phyloP scores from a whole-genome alignment of 331 rosid species.

The Cydonia oblonga region DNA sequence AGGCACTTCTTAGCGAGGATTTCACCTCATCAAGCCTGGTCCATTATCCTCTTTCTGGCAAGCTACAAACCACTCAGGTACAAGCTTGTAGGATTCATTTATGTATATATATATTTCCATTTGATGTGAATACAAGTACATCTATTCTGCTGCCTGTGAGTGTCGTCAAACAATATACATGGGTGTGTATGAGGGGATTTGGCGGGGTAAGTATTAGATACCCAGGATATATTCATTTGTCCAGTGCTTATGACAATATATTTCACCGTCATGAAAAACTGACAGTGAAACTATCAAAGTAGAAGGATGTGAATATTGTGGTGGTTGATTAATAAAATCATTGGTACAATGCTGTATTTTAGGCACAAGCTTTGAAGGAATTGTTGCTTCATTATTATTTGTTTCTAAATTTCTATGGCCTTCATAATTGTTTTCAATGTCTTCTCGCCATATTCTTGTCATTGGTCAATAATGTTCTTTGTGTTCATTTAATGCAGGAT shows the following conservation, averaged over 20 bases:
- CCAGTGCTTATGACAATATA: background rate
- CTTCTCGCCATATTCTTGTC: background rate
- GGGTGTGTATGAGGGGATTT: too few relatives aligned
- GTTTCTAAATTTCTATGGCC: background rate
- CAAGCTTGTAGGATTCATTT: too few relatives aligned
- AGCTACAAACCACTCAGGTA: too few relatives aligned
- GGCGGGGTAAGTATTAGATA: background rate
- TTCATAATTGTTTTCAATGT: background rate
- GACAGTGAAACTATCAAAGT: background rate
- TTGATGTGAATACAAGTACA: too few relatives aligned
- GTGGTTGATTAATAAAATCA: background rate
- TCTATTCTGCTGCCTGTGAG: too few relatives aligned
- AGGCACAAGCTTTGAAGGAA: background rate
- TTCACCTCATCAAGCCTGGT: too few relatives aligned
- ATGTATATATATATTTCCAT: too few relatives aligned
- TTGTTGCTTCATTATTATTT: background rate
- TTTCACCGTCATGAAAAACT: background rate
- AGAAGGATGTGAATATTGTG: background rate
- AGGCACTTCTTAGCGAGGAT: too few relatives aligned
- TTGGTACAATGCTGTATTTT: background rate
- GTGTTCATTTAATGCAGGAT: background rate
- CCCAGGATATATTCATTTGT: background rate
- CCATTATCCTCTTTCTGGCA: too few relatives aligned
- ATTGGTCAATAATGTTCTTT: conserved; percentile 7
- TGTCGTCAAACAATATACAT: too few relatives aligned